Percentiles rank a stretch among this genome's conserved stretches.
phyloP scores from a whole-genome alignment of 257 asterid genomes.

The Ilex aquifolium region DNA sequence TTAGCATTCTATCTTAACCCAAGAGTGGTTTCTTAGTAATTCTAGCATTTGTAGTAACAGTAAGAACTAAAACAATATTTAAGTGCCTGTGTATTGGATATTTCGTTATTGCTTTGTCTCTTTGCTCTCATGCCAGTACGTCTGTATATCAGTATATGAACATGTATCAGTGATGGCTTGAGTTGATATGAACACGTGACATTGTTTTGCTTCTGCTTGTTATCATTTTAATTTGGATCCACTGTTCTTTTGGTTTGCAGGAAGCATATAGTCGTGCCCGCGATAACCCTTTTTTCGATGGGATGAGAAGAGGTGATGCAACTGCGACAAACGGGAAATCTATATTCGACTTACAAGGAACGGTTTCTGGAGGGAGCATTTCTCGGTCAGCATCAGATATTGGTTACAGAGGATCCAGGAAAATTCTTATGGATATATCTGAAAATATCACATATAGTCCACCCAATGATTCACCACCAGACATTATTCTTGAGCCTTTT shows the following conservation, averaged over 20 bases:
- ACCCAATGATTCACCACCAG: slow-evolving; percentile 32
- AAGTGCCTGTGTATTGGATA: too few relatives aligned
- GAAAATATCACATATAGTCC: slow-evolving; percentile 30
- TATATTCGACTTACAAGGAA: slow-evolving; percentile 34
- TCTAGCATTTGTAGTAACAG: too few relatives aligned
- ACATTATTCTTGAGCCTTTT: slow-evolving; percentile 47
- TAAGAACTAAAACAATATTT: too few relatives aligned
- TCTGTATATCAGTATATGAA: too few relatives aligned
- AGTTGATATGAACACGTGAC: too few relatives aligned
- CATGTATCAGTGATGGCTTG: too few relatives aligned
- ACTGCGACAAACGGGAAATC: slow-evolving; percentile 28
- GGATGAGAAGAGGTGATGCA: slow-evolving; percentile 69
- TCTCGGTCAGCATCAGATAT: slow-evolving; percentile 48
- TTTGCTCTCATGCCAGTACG: too few relatives aligned
- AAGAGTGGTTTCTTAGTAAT: too few relatives aligned
- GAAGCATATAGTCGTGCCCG: slow-evolving; percentile 53
- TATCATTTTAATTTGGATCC: too few relatives aligned
- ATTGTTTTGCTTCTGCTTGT: too few relatives aligned
- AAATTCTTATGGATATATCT: slow-evolving; percentile 10
- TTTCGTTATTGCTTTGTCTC: too few relatives aligned
- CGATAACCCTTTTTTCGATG: slow-evolving; percentile 56
- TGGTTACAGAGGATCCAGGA: slow-evolving; percentile 35
- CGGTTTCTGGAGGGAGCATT: slow-evolving; percentile 17
- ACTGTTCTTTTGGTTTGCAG: slow-evolving; percentile 19
- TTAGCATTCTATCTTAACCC: too few relatives aligned